Base-by-base conservation (phyloP, 257 asterid genomes). In the Nicotiana tabacum region DNA sequence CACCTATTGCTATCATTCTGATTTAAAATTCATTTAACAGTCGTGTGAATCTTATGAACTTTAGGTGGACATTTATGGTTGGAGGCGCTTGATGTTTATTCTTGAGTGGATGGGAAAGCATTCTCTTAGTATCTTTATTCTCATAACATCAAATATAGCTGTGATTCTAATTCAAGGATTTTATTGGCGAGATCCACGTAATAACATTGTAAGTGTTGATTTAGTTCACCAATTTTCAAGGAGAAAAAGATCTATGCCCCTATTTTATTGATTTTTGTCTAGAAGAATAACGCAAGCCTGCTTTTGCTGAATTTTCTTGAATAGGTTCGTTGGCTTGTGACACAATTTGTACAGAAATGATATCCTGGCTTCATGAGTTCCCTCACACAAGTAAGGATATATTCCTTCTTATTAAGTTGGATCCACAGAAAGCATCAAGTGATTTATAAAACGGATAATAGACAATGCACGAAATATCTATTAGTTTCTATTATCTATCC, bases 241-340 rank as follows among this genome's bases (percentile, higher is more conserved):
- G 24, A 74, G 39, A 18, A 56, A 37, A 62, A n/a, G 53, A 61
- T 46, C 10, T 30, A 3, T 48, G 43, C 7, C 48, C 72, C 37
- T 9, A 1, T 81, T 46, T 6, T 9, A 24, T 24, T 24, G 27
- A 24, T 24, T 24, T 24, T 24, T 24, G 27, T 24, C 27, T 24
- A 37, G 57, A 58, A 27, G n/a, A 64, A 35, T 57, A 18, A 13
- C 6, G 5, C 30, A 15, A 15, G 1, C 33, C 67, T 16, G 18
- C 12, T 62, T 53, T 11, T 55, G 51, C n/a, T 57, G 51, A 27
- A 43, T n/a, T 81, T 46, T 48, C 64, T 53, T 76, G 24, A 74
- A 82, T 77, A 92, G 97, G 83, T 93, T 65, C 90, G 87, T 58
- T 93, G 92, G 95, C 83, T 92, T 68, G 90, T 92, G 48, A 77